A percentile compares a stretch with the other conserved stretches of the same genome.
Conservation (phyloP, 2,329 filamentous ascomycete genomes). For the Akanthomyces uredinophilus region DNA sequence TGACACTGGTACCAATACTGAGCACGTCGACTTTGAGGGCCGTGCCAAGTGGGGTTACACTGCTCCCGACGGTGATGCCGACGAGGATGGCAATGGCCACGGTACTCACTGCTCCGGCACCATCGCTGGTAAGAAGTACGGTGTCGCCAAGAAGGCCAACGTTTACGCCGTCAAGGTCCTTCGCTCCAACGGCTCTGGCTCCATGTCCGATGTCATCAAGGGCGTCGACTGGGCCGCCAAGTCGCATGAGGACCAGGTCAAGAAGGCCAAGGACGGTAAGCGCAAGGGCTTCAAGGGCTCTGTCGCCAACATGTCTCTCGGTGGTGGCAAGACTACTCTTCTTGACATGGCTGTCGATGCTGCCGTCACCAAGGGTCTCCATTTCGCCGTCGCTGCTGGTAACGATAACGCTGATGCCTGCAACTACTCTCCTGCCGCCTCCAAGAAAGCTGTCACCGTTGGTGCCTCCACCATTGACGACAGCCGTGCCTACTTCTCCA, state of each 20-base stretch:
- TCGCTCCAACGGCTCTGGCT: constrained; percentile 91
- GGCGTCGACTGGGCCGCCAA: constrained; percentile 93
- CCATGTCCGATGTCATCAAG: constrained; percentile 98
- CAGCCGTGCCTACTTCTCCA: constrained; percentile 99
- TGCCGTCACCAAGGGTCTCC: constrained; percentile 82
- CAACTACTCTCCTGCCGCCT: constrained; percentile 97
- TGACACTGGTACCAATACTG: constrained; percentile 89
- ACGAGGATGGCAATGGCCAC: constrained; percentile 94
- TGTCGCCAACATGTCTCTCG: constrained; percentile 98
- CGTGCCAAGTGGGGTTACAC: constrained; percentile 97
- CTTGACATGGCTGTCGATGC: constrained; percentile 92
- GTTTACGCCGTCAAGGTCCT: constrained; percentile 98
- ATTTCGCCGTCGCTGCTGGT: constrained; percentile 97
- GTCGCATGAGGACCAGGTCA: constrained; percentile 69
- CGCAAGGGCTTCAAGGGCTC: constrained; percentile 98
- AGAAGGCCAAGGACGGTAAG: constrained; percentile 78
- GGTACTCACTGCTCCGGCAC: constrained; percentile 99
- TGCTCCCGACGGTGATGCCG: constrained; percentile 76
- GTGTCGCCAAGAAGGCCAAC: constrained; percentile 98
- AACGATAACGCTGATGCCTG: constrained; percentile 99
- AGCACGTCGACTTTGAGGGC: constrained; percentile 96
- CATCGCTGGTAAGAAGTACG: constrained; percentile 96
- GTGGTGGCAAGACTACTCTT: constrained; percentile 90
- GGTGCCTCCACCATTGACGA: constrained; percentile 91
- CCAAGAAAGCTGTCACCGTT: constrained; percentile 87